Percentiles rank a stretch among this genome's conserved stretches.
Conservation (phyloP, 805 yeast genomes). For the Candida nitratophila region DNA sequence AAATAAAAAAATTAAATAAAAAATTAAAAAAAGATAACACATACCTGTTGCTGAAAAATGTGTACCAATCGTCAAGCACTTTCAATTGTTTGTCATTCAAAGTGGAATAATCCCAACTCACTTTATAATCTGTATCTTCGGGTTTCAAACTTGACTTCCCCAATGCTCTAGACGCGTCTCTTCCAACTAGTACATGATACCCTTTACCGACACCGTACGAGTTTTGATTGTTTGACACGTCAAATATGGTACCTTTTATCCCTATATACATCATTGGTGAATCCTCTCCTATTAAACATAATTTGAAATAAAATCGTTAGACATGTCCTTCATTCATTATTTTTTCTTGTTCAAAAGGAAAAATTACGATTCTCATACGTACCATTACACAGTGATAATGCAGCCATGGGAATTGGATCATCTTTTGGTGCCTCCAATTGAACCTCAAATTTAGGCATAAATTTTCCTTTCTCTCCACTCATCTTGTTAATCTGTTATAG, state of each 20-base stretch:
- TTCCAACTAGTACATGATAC: constrained; percentile 67
- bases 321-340: too few relatives aligned
- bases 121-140: constrained; percentile 36
- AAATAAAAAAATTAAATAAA: too few relatives aligned
- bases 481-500: neutral
- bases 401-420: constrained; percentile 32
- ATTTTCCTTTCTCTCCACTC: constrained; percentile 20
- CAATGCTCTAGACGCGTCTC: constrained; percentile 70
- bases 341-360: neutral
- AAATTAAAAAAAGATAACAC: neutral
- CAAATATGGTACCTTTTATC: constrained; percentile 71
- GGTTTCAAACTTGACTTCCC: constrained; percentile 60
- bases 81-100: constrained; percentile 53
- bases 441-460: constrained; percentile 51
- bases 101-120: constrained; percentile 42
- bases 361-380: constrained; percentile 6
- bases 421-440: constrained; percentile 44
- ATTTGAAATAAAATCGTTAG: too few relatives aligned
- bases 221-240: constrained; percentile 57
- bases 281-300: constrained; percentile 34
- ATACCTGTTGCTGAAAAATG: constrained; percentile 46
- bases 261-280: constrained; percentile 56
- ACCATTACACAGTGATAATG: constrained; percentile 42
- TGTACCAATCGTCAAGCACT: constrained; percentile 69
- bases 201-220: constrained; percentile 75